Base-by-base conservation (phyloP, 1,139 yeast genomes). In the Lipomyces yarrowii region DNA sequence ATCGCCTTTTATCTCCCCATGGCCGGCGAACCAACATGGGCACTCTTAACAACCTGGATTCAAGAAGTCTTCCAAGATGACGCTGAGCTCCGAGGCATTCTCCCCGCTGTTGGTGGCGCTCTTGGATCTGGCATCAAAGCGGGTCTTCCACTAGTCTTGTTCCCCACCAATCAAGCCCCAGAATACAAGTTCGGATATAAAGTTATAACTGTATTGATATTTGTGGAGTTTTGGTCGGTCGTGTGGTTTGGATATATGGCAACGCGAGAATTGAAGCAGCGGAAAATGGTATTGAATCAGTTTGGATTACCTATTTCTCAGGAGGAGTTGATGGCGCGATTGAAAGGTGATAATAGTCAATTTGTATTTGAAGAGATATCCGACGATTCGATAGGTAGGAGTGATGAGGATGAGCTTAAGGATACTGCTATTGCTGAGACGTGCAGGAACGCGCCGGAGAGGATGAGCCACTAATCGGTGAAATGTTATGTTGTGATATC, bases 151-250 rank as follows among this genome's bases (percentile, higher is more conserved):
- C 63, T 69, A 37, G 61, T 55, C 6, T 10, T 70, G 11, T 71
- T 60, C 54, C 72, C 72, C n/a, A 65, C 73, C 10, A 42, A 39
- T 10, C 67, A 70, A 13, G 71, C 73, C 7, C 73, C 73, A 3
- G 56, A 61, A 51, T 71, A 65, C 51, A 67, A 60, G 18, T 63
- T 57, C 51, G 75, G 74, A 2, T 73, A 71, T 60, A 64, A 67
- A 35, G 60, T 71, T 30, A 63, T 58, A 21, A 30, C 60, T 23
- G 65, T 33, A 52, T n/a, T 64, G 18, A 53, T 39, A 13, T 48
- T 32, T 13, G 48, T 61, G 15, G 61, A 64, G 37, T 54, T 57
- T 53, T 23, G 48, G 18, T 62, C 57, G 8, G 61, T 64, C 5
- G 26, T 61, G 32, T 35, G 8, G 39, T 64, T 64, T 46, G 48